phyloP scores from a whole-genome alignment of 1,139 yeast species.

The Pneumocystis sp. region DNA sequence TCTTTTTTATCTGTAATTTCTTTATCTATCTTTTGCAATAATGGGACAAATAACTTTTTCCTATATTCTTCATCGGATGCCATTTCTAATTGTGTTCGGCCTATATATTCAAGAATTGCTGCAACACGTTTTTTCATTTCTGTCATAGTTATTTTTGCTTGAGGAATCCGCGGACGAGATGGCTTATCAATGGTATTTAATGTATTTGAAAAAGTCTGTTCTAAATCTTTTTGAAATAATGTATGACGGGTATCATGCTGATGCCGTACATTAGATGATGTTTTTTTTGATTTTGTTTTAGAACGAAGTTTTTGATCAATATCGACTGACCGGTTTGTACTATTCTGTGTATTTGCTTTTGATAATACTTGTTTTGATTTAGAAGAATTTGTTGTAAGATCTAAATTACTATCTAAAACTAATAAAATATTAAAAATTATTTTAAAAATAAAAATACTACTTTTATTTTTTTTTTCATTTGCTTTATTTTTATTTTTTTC shows the following conservation, averaged over 20 bases:
- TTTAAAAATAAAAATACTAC: not conserved
- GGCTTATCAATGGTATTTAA: conserved; percentile 38
- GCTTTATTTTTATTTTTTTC: not conserved
- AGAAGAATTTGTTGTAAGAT: not conserved
- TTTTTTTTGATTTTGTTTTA: not conserved
- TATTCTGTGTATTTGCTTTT: not conserved
- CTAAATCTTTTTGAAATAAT: not conserved
- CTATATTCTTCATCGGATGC: conserved; percentile 53
- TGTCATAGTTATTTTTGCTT: conserved; percentile 45
- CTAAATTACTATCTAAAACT: not conserved
- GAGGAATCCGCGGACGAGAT: conserved; percentile 71
- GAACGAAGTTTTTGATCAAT: not conserved
- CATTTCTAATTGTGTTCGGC: conserved; percentile 68
- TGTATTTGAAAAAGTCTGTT: not conserved
- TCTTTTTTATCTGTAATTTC: conserved; percentile 3
- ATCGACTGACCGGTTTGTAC: not conserved
- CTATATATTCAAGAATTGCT: conserved; percentile 79
- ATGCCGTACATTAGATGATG: conserved; percentile 3
- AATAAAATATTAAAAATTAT: not conserved
- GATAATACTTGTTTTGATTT: not conserved
- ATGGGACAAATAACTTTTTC: conserved; percentile 29
- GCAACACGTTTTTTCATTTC: conserved; percentile 82
- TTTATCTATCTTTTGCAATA: not conserved
- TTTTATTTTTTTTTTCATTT: not conserved
- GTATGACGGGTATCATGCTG: conserved; percentile 1